A percentile compares a stretch with the other conserved stretches of the same genome.
These are phyloP conservation scores for Cyclotella kingstonii DNA, from an alignment of 108 stramenopile genomes.

Conservation along the genomic window DNA sequence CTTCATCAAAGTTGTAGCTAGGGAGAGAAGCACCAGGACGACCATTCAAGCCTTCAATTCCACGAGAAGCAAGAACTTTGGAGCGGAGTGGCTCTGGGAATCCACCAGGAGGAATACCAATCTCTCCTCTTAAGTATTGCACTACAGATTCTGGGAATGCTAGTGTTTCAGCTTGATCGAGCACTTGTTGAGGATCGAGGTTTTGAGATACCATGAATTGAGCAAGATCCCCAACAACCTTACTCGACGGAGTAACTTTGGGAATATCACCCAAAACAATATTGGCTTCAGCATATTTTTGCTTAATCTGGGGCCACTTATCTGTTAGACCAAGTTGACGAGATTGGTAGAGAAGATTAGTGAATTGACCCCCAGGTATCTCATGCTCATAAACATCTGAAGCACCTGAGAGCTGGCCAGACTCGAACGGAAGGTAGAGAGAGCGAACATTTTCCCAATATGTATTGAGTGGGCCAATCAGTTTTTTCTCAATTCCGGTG, in stretches of 20 bases:
- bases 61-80: slow-evolving; percentile 56
- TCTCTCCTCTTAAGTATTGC: slow-evolving; percentile 72
- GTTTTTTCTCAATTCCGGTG: slow-evolving; percentile 71
- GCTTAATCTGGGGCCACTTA: slow-evolving; percentile 68
- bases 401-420: slow-evolving; percentile 78
- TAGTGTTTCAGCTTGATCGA: slow-evolving; percentile 59
- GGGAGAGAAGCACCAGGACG: slow-evolving; percentile 76
- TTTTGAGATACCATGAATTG: slow-evolving; percentile 82
- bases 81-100: slow-evolving; percentile 81
- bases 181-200: slow-evolving; percentile 53
- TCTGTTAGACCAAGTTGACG: slow-evolving; percentile 73
- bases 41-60: slow-evolving; percentile 52
- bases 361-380: slow-evolving; percentile 85
- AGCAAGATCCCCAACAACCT: slow-evolving; percentile 85
- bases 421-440: slow-evolving; percentile 93
- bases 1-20: slow-evolving; percentile 59
- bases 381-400: slow-evolving; percentile 81
- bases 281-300: slow-evolving; percentile 75
- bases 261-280: slow-evolving; percentile 77
- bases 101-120: slow-evolving; percentile 72
- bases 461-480: slow-evolving; percentile 63
- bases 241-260: slow-evolving; percentile 86
- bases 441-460: slow-evolving; percentile 91
- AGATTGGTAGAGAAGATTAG: slow-evolving; percentile 82
- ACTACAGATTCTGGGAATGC: slow-evolving; percentile 77